Evolutionary conservation across 1,284 basidiomycete species (phyloP).

Genomic region (Cryptococcus hybrid): DNA sequence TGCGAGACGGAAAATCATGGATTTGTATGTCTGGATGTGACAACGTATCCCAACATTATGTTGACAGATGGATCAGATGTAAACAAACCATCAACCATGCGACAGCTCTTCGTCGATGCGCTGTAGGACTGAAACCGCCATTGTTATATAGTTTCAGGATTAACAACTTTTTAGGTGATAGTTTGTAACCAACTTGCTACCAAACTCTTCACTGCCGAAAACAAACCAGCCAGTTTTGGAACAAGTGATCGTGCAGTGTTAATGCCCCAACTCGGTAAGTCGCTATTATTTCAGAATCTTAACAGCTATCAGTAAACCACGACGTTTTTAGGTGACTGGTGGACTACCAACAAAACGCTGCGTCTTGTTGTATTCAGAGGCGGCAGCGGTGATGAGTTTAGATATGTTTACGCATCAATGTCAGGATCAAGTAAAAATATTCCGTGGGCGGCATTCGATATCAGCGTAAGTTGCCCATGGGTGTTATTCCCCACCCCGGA

Average conservation of each 20-base stretch:
- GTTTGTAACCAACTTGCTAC: slow-evolving; percentile 48
- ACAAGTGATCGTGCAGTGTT: slow-evolving; percentile 47
- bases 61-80: slow-evolving; percentile 23
- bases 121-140: slow-evolving; percentile 23
- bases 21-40: slow-evolving; percentile 29
- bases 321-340: slow-evolving; percentile 32
- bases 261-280: slow-evolving; percentile 47
- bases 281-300: too few species aligned
- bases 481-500: background rate
- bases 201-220: slow-evolving; percentile 43
- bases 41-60: background rate
- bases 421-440: slow-evolving; percentile 15
- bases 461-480: slow-evolving; percentile 29
- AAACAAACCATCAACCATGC: slow-evolving; percentile 44
- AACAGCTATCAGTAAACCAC: too few species aligned
- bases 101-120: slow-evolving; percentile 36
- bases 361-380: slow-evolving; percentile 44
- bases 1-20: slow-evolving; percentile 36
- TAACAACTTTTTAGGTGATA: slow-evolving; percentile 29
- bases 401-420: slow-evolving; percentile 41
- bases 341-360: slow-evolving; percentile 44
- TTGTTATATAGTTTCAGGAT: too few species aligned
- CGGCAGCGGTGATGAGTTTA: slow-evolving; percentile 30
- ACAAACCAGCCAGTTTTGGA: slow-evolving; percentile 46
- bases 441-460: slow-evolving; percentile 42